These are phyloP conservation scores for Xylaria multiplex DNA, from an alignment of 2,329 filamentous ascomycete genomes.

Conservation along the genomic window DNA sequence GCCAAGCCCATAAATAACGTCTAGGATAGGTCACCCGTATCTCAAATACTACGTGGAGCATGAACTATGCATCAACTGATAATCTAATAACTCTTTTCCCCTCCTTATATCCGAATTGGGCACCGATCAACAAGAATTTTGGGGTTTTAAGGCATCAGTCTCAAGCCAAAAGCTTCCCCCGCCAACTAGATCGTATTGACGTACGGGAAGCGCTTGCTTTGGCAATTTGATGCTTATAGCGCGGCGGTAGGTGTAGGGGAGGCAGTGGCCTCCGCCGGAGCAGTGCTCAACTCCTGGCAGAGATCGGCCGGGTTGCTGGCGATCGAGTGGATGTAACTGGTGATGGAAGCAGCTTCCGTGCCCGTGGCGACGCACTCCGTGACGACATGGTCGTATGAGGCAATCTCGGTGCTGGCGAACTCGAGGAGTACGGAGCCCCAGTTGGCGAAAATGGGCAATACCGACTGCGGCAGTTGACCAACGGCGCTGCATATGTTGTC, in stretches of 20 bases:
- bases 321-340: slow-evolving; percentile 16
- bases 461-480: background rate
- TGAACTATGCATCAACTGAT: no score
- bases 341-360: slow-evolving; percentile 1
- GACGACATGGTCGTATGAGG: slow-evolving; percentile 22
- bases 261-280: background rate
- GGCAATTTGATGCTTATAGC: slow-evolving; percentile 11
- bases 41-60: no score
- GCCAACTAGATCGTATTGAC: no score
- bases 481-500: slow-evolving; percentile 5
- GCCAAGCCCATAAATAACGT: no score
- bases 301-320: slow-evolving; percentile 4
- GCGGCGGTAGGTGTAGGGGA: background rate
- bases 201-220: no score
- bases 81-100: no score
- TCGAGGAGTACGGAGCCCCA: slow-evolving; percentile 15
- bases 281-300: background rate
- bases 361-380: slow-evolving; percentile 21
- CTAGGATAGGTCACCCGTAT: no score
- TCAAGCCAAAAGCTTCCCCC: no score
- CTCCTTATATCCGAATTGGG: no score
- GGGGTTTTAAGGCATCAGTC: no score
- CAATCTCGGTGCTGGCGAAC: slow-evolving; percentile 11
- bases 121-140: no score
- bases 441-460: slow-evolving; percentile 1